Evolutionary conservation across 257 asterid genomes (phyloP).

Genomic region (Nicotiana noctiflora): DNA sequence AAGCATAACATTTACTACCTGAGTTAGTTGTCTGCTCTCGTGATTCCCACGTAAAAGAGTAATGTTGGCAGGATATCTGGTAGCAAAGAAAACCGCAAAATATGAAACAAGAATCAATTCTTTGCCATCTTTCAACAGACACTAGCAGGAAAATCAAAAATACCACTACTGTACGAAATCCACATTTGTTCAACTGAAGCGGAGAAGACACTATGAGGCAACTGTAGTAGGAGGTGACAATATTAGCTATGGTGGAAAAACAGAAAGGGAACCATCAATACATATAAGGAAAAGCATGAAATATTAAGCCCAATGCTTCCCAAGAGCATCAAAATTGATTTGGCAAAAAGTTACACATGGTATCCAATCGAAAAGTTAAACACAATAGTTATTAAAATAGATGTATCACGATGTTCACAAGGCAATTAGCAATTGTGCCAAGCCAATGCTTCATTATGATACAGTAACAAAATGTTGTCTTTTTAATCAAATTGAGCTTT

Average conservation of each 20-base stretch:
- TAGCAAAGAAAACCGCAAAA: slow-evolving; percentile 20
- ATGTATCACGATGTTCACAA: background rate
- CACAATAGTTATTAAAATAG: background rate
- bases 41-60: slow-evolving; percentile 98
- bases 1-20: slow-evolving; percentile 37
- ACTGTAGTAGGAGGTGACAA: background rate
- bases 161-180: background rate
- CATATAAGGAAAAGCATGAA: background rate
- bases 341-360: background rate
- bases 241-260: background rate
- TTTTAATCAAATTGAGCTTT: too few relatives aligned
- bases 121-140: background rate
- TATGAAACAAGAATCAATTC: background rate
- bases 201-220: background rate
- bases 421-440: background rate
- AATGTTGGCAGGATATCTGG: slow-evolving; percentile 89
- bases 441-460: background rate
- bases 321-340: background rate
- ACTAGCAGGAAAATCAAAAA: background rate
- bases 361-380: background rate
- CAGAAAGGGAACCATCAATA: background rate
- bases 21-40: slow-evolving; percentile 95
- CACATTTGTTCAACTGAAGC: background rate
- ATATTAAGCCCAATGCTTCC: background rate
- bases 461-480: background rate